Conservation (phyloP, 805 yeast species). For the Metschnikowia hibisci region DNA sequence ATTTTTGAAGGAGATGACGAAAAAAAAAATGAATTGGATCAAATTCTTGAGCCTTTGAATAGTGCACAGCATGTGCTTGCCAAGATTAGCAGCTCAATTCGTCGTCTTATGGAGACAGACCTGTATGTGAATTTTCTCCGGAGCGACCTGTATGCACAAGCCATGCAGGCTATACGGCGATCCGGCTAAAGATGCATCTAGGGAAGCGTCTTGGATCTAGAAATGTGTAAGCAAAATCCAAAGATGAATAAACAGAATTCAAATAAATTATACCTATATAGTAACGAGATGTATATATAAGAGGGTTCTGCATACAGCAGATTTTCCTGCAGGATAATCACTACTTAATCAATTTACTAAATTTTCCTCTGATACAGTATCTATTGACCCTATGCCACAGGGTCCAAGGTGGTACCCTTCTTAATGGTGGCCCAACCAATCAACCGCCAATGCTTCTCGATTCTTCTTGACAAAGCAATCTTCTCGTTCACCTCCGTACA, state of each 20-base stretch:
- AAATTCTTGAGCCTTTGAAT: constrained; percentile 8
- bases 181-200: too few relatives aligned
- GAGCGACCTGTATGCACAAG: constrained; percentile 22
- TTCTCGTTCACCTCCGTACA: constrained; percentile 98
- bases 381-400: constrained; percentile 44
- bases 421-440: constrained; percentile 99
- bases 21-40: constrained; percentile 3
- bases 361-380: not conserved
- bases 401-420: constrained; percentile 87
- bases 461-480: constrained; percentile 98
- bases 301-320: not conserved
- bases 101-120: constrained; percentile 63
- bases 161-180: constrained; percentile 11
- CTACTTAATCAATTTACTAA: too few relatives aligned
- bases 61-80: constrained; percentile 34
- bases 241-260: too few relatives aligned
- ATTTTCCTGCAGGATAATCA: too few relatives aligned
- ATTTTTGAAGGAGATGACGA: too few relatives aligned
- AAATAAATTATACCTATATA: too few relatives aligned
- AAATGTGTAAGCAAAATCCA: too few relatives aligned
- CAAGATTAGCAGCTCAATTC: constrained; percentile 47
- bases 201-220: too few relatives aligned
- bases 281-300: too few relatives aligned
- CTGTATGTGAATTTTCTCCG: constrained; percentile 65
- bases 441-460: constrained; percentile 99